Evolutionary conservation across 2,329 filamentous ascomycete species (phyloP).

Genomic region (Neopestalotiopsis rosae): DNA sequence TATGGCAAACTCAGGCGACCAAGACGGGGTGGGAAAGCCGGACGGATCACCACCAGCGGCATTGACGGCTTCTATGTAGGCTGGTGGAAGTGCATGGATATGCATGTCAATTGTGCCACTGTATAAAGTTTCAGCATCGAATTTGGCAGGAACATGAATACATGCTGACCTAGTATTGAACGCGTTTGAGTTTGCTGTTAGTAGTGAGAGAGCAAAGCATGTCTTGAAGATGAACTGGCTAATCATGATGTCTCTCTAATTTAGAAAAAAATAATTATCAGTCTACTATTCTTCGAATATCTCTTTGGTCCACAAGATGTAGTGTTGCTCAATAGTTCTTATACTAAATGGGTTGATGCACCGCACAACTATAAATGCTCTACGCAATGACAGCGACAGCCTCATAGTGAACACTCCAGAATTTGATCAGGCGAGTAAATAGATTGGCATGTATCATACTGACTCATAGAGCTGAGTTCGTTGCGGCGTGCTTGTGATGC

Average conservation of each 20-base stretch:
- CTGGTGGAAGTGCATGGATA: not conserved
- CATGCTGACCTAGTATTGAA: not conserved
- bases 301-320: not conserved
- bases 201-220: not conserved
- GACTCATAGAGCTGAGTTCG: too few relatives aligned
- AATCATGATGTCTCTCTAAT: not conserved
- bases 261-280: not conserved
- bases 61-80: not conserved
- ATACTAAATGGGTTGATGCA: too few relatives aligned
- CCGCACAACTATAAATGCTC: too few relatives aligned
- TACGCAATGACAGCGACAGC: too few relatives aligned
- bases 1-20: conserved; percentile 23
- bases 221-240: not conserved
- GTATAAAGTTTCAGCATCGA: not conserved
- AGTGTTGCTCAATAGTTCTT: too few relatives aligned
- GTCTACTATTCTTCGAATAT: not conserved
- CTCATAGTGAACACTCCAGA: too few relatives aligned
- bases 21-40: conserved; percentile 22
- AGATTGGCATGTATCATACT: too few relatives aligned
- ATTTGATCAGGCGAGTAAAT: too few relatives aligned
- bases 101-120: conserved; percentile 1
- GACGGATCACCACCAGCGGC: conserved; percentile 24
- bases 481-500: too few relatives aligned
- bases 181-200: not conserved
- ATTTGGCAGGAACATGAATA: not conserved